Conservation (phyloP, 371 early-diverging fungal genomes). For the Paraphysoderma sedebokerense region DNA sequence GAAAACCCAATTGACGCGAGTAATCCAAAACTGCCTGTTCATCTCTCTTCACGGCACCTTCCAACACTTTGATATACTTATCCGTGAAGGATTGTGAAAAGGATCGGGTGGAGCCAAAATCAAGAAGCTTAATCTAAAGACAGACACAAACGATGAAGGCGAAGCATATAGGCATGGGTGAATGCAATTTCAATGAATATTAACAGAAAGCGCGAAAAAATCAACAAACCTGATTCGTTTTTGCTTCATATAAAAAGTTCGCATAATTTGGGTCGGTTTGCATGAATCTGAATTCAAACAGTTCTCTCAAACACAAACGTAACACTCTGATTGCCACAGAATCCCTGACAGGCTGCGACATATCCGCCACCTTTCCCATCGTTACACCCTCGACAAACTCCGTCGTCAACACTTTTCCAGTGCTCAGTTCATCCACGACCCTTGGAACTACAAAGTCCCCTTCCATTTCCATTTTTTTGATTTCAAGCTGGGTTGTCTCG, state of each 20-base stretch:
- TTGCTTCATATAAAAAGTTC: conserved; percentile 76
- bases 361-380: conserved; percentile 36
- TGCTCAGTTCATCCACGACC: conserved; percentile 47
- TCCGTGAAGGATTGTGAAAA: conserved; percentile 55
- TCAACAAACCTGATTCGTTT: conserved; percentile 22
- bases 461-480: neutral
- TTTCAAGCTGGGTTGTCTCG: too few relatives aligned
- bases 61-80: conserved; percentile 53
- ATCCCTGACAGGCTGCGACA: conserved; percentile 49
- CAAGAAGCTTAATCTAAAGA: conserved; percentile 52
- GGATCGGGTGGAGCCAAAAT: conserved; percentile 88
- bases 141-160: conserved; percentile 1
- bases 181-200: neutral
- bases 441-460: conserved; percentile 56
- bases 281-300: conserved; percentile 87
- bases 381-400: conserved; percentile 63
- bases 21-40: conserved; percentile 52
- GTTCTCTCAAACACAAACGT: conserved; percentile 66
- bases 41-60: conserved; percentile 54
- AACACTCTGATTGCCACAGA: conserved; percentile 44
- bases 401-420: conserved; percentile 53
- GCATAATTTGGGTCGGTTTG: conserved; percentile 98
- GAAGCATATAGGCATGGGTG: neutral
- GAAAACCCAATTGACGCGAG: conserved; percentile 67
- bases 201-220: neutral